phyloP scores from a whole-genome alignment of 768 basidiomycete species.

The Trametes gibbosa region DNA sequence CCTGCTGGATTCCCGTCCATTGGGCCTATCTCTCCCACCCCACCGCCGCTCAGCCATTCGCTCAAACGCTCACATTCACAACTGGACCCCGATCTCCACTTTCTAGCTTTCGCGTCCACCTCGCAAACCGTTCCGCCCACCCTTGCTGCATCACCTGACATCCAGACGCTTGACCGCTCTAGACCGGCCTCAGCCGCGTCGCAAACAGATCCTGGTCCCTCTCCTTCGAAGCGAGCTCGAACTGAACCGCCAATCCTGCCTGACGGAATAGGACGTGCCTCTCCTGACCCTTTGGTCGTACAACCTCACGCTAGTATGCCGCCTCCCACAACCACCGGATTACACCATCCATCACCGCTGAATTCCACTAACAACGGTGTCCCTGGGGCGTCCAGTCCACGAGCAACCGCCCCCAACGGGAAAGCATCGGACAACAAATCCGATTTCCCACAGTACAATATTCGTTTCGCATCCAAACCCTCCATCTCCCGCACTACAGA shows the following conservation, averaged over 20 bases:
- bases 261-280: constrained; percentile 10
- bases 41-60: constrained; percentile 35
- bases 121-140: constrained; percentile 25
- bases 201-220: constrained; percentile 53
- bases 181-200: constrained; percentile 52
- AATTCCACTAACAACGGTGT: constrained; percentile 41
- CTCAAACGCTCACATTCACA: constrained; percentile 68
- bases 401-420: constrained; percentile 41
- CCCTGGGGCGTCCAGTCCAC: constrained; percentile 46
- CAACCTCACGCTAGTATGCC: constrained; percentile 28
- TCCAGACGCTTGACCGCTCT: constrained; percentile 44
- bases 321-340: constrained; percentile 1
- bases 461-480: constrained; percentile 71
- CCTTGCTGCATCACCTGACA: constrained; percentile 40
- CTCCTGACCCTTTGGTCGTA: constrained; percentile 5
- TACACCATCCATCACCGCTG: constrained; percentile 27
- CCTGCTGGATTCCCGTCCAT: constrained; percentile 49
- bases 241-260: constrained; percentile 41
- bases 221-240: constrained; percentile 70
- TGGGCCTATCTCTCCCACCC: constrained; percentile 33
- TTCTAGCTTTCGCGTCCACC: constrained; percentile 10
- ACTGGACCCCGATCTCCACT: constrained; percentile 49
- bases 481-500: constrained; percentile 51
- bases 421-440: constrained; percentile 38
- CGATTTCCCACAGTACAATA: constrained; percentile 44